Base-by-base conservation (phyloP, 768 basidiomycete species). In the Tylopilus subfusipes region DNA sequence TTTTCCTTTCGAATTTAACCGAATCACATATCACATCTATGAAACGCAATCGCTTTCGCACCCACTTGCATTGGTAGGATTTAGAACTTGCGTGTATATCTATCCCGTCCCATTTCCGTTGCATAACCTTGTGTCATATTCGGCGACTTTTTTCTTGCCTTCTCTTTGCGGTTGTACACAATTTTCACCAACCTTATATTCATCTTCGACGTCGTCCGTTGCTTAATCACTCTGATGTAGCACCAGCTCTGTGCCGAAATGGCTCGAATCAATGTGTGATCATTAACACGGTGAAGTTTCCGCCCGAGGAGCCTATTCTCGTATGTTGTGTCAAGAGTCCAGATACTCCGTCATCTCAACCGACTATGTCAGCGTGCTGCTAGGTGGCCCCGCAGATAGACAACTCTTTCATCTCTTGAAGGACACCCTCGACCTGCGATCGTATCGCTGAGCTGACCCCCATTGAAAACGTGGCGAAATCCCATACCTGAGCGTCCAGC, bases 371-470 rank as follows among this genome's bases (percentile, higher is more conserved):
- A 14, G 4, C 10, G n/a, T 22, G 25, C 1, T 38, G 27, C 48
- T 68, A 75, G 56, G 64, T 75, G 46, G 65, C 88, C 14, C 94
- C 94, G 66, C 91, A 97, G 64, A 99, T 99, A 7, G 90, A 90
- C 48, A 98, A 73, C 65, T 96, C 94, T 68, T 85, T 84, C 94
- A 99, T 98, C 74, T 98, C 93, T 64, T 93, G 90, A 44, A 99
- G 75, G n/a, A 94, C 91, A 16, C 85, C 86, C 72, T 98, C 97
- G n/a, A 98, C 93, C 87, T 90, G 53, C 19, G 31, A 56, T 38
- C 36, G 49, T 24, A 48, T 60, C 13, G 46, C 46, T 42, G 29
- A 53, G 16, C 9, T 43, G 10, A 22, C 25, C 42, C n/a, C 12
- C 36, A 45, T 13, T 10, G 3, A 7, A 24, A 36, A 24, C 13